These are phyloP conservation scores for Ananas comosus DNA, from an alignment of 176 grass and related monocot genomes.

Conservation along the genomic window DNA sequence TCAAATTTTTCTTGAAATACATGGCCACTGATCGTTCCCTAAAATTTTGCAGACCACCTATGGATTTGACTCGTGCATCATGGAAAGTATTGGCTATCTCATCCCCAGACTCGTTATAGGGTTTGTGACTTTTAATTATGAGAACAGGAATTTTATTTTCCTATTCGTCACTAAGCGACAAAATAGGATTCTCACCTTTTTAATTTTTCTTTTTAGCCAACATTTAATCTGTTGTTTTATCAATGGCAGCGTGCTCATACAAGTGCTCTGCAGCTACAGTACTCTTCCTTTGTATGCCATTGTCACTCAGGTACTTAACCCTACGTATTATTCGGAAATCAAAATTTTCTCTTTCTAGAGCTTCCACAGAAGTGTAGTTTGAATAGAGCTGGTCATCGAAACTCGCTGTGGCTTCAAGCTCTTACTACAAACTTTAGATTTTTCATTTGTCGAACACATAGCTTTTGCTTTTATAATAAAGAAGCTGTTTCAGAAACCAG, in stretches of 20 bases:
- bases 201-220: neutral
- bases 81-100: constrained; percentile 21
- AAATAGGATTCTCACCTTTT: neutral
- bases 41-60: constrained; percentile 12
- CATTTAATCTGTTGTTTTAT: neutral
- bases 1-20: neutral
- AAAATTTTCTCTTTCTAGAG: neutral
- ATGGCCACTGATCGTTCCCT: neutral
- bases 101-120: constrained; percentile 22
- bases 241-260: constrained; percentile 14
- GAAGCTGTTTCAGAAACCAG: neutral
- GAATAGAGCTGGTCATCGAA: too few species aligned
- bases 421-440: too few species aligned
- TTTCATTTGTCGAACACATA: neutral
- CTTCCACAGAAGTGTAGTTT: too few species aligned
- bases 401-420: too few species aligned
- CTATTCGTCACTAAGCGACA: neutral
- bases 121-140: neutral
- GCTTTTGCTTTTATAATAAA: neutral
- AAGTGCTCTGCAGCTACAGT: constrained; percentile 24
- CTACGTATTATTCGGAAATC: too few species aligned
- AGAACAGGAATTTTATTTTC: neutral
- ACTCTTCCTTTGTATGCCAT: constrained; percentile 30
- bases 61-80: constrained; percentile 21
- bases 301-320: constrained; percentile 10